Evolutionary conservation across 2,329 filamentous ascomycete species (phyloP).

Genomic region (Pseudopyrenochaeta lycopersici): DNA sequence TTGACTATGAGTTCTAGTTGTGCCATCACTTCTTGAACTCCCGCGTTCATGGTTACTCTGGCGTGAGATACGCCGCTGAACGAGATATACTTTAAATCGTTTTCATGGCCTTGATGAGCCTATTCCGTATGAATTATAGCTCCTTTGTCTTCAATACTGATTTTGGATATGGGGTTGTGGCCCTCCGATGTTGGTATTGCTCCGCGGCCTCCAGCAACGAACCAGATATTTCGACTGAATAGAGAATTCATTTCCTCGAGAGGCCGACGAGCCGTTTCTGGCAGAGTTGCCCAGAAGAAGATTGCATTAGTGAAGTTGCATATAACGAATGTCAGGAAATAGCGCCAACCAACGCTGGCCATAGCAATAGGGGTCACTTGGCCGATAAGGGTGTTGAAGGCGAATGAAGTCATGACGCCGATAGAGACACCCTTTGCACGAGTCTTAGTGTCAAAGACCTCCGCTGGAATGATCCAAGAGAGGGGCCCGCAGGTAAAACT

Average conservation of each 20-base stretch:
- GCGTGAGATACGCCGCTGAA: no score
- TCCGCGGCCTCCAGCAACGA: conserved; percentile 3
- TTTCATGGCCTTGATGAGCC: no score
- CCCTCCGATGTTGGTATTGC: background rate
- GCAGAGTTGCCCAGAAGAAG: conserved; percentile 71
- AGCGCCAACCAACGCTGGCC: conserved; percentile 60
- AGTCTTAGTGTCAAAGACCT: conserved; percentile 78
- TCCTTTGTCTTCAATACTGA: no score
- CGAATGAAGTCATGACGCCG: conserved; percentile 74
- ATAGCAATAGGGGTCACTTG: conserved; percentile 71
- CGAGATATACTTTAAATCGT: no score
- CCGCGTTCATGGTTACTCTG: no score
- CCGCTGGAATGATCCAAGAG: conserved; percentile 68
- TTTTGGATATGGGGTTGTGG: no score
- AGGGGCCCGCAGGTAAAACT: conserved; percentile 73
- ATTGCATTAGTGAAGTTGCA: conserved; percentile 73
- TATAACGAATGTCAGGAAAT: conserved; percentile 65
- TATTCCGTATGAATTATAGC: no score
- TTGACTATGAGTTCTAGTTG: no score
- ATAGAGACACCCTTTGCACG: conserved; percentile 76
- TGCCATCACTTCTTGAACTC: no score
- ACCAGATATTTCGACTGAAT: conserved; percentile 51
- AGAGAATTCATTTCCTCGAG: conserved; percentile 72
- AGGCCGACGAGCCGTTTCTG: conserved; percentile 68
- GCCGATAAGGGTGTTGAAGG: conserved; percentile 78